Base-by-base conservation (phyloP, 2,329 filamentous ascomycete species). In the Capronia epimyces region DNA sequence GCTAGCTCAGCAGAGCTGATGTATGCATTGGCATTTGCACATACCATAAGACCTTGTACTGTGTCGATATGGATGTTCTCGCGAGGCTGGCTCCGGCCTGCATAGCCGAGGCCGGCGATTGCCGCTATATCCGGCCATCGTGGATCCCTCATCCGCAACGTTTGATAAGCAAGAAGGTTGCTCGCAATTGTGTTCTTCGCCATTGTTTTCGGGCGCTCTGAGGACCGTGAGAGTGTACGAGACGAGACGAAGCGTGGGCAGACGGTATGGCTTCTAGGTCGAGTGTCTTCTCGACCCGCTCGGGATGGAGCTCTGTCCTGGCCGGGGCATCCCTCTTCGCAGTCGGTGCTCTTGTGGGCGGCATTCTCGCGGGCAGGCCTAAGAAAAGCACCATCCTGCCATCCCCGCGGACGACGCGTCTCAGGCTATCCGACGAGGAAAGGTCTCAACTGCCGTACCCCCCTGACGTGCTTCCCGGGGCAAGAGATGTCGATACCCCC, bases 381-480 rank as follows among this genome's bases (percentile, higher is more conserved):
- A 46, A 37, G 18, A 37, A 44, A 25, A 32, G 41, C 16, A 27
- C 29, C 3, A 53, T 58, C 15, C 24, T 51, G 8, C 45, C 53
- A 13, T 74, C 71, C 2, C 72, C 72, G 12, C 63, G 66, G 15
- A 57, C 58, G 32, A 64, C 61, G 6, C 52, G 69, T 5, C 58
- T 71, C 9, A 55, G 59, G 3, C 56, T 71, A 16, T 67, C 69
- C 15, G 60, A 65, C 7, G 60, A 62, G 12, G 67, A 74, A 54
- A 66, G 68, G 40, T 63, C 65, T 31, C 61, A 63, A 18, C 65
- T 77, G 5, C 77, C 81, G 2, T 89, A 93, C 65, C 86, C 86
- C 1, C 81, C 81, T 2, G 77, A 88, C 66, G 77, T 78, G 13
- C 75, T 90, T 12, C 86, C 85, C 0, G 84, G 86, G 5, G 79